These are phyloP conservation scores for Austroboletus novae-zelandiae DNA, from an alignment of 1,284 basidiomycete genomes.

Conservation along the genomic window DNA sequence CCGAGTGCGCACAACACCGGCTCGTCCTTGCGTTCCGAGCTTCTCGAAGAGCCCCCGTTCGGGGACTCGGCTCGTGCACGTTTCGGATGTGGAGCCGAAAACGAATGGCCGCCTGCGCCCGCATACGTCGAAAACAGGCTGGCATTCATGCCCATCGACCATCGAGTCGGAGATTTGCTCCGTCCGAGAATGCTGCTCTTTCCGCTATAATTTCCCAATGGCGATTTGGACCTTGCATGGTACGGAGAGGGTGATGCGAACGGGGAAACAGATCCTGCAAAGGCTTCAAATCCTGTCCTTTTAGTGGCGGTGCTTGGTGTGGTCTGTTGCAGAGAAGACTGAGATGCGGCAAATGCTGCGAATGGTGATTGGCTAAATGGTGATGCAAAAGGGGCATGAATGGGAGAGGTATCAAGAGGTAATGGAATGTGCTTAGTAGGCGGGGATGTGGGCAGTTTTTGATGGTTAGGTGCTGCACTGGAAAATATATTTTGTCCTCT, in stretches of 20 bases:
- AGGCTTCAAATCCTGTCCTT: constrained; percentile 61
- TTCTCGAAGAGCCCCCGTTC: constrained; percentile 39
- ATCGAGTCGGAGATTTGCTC: constrained; percentile 51
- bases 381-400: constrained; percentile 19
- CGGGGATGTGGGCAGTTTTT: constrained; percentile 15
- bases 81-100: constrained; percentile 47
- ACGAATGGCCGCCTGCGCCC: constrained; percentile 45
- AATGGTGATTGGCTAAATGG: constrained; percentile 27
- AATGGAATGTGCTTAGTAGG: constrained; percentile 13
- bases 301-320: constrained; percentile 41
- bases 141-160: constrained; percentile 33
- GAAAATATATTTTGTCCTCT: constrained; percentile 65
- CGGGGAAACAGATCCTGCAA: constrained; percentile 58
- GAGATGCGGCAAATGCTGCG: constrained; percentile 30
- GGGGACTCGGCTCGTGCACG: constrained; percentile 52
- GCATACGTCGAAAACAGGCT: constrained; percentile 66
- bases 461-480: constrained; percentile 36
- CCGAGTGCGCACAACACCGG: constrained; percentile 11
- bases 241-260: constrained; percentile 42
- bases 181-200: constrained; percentile 30
- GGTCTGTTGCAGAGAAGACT: constrained; percentile 15
- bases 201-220: constrained; percentile 34
- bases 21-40: constrained; percentile 40
- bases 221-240: constrained; percentile 47
- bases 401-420: constrained; percentile 23